Evolutionary conservation across 768 basidiomycete genomes (phyloP).

Genomic region (Trametes cubensis): DNA sequence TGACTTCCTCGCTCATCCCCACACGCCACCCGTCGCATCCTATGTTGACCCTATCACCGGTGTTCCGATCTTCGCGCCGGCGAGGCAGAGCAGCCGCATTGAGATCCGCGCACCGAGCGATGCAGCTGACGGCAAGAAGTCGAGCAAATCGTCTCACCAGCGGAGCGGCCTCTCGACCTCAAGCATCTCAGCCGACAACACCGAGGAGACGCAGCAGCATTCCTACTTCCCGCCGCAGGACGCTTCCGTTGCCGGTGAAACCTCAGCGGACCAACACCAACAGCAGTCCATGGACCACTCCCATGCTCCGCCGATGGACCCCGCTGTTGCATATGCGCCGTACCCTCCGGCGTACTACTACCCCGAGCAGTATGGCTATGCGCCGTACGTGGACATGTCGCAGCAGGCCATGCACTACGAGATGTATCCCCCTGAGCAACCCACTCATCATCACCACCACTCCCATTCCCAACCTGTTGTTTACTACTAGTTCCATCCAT

Average conservation of each 20-base stretch:
- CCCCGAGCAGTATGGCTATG: conserved; percentile 68
- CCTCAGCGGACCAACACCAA: conserved; percentile 30
- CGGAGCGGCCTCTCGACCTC: conserved; percentile 43
- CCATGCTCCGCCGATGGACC: conserved; percentile 35
- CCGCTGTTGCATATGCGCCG: conserved; percentile 57
- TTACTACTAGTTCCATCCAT: conserved; percentile 54
- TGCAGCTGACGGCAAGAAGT: conserved; percentile 32
- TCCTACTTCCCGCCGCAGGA: conserved; percentile 11
- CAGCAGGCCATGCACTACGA: conserved; percentile 69
- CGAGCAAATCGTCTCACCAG: conserved; percentile 42
- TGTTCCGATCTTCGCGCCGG: conserved; percentile 72
- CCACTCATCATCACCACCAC: conserved; percentile 43
- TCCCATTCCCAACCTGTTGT: conserved; percentile 37
- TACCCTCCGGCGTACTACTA: conserved; percentile 73
- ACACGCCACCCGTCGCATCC: conserved; percentile 63
- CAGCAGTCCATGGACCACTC: conserved; percentile 20
- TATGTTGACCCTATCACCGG: conserved; percentile 70
- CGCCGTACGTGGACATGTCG: conserved; percentile 69
- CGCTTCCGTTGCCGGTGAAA: background rate
- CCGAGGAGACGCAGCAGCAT: conserved; percentile 3
- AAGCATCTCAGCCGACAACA: conserved; percentile 5
- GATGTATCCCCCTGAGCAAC: conserved; percentile 55
- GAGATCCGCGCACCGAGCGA: conserved; percentile 70
- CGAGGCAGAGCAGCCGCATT: conserved; percentile 69
- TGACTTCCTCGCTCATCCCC: conserved; percentile 61